Evolutionary conservation across 2,329 filamentous ascomycete genomes (phyloP), one percentile per base, ranked within the genome.

Genomic region (Sporothrix pseudoabietina): DNA sequence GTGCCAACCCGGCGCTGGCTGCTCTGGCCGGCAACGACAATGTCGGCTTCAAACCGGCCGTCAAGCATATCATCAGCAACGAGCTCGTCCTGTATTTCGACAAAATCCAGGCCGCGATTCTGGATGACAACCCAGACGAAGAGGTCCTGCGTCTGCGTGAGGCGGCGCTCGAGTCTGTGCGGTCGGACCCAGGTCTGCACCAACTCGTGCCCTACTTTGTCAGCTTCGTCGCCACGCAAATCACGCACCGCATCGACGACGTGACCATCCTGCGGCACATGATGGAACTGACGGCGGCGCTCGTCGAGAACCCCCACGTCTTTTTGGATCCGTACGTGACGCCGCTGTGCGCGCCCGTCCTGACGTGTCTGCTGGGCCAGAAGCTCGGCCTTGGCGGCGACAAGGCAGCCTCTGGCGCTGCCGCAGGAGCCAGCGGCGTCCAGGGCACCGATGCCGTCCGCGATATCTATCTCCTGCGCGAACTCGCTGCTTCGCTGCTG

Each of bases 11-110:
- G 5, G 92, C 93, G 61, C 87, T 98, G 57, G 92, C 94, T 35
- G 93, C 93, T 19, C 88, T 94, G 77, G 59, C 68, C 3, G 73
- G 66, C 65, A 91, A 92, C 78, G 94, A 97, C 78, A 94, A 92
- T 77, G 87, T 94, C 72, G 87, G 90, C 57, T 91, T 97, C 82
- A 95, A 95, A 80, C 95, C 96, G 2, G 87, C 94, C 14, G 94
- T 99, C 76, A 98, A 98, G 83, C 96, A 99, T 80, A 92, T 98
- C 68, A 88, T 99, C 61, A 97, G 94, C 76, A 97, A 97, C 82
- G 96, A 99, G 83, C 89, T 98, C 30, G 94, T 97, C 76, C 89
- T 98, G 47, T 98, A 98, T 84, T 99, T 98, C 80, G 94, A 98
- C 80, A 97, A 97, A 82, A 94, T 98, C 74, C 94, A 94, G 81